These are phyloP conservation scores for Vaccinium vitisidaea DNA, from an alignment of 148 eudicot genomes.

Conservation along the genomic window DNA sequence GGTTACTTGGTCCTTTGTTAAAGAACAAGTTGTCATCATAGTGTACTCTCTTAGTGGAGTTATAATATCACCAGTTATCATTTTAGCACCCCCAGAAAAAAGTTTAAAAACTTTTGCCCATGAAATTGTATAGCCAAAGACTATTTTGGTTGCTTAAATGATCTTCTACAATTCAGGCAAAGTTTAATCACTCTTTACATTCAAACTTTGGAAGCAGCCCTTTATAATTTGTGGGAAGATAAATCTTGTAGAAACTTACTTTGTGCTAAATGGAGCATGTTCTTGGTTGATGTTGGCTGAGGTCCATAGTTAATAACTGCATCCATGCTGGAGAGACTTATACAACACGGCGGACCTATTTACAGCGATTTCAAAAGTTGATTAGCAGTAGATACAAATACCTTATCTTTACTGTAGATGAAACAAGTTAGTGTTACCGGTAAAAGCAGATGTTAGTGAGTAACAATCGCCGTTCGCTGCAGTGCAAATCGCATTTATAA, in stretches of 20 bases:
- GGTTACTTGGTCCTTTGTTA: too few relatives aligned
- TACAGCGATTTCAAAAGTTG: background rate
- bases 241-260: constrained; percentile 39
- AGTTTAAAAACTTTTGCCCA: too few relatives aligned
- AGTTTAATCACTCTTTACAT: background rate
- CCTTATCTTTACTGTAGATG: background rate
- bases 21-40: too few relatives aligned
- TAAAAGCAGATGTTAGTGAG: constrained; percentile 21
- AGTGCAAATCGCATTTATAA: constrained; percentile 29
- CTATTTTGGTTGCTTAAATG: too few relatives aligned
- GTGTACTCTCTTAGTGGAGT: too few relatives aligned
- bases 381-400: constrained; percentile 8
- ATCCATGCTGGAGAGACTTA: constrained; percentile 44
- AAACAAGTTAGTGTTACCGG: constrained; percentile 27
- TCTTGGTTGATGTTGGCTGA: constrained; percentile 69
- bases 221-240: background rate
- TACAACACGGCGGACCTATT: constrained; percentile 64
- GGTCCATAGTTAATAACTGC: constrained; percentile 44
- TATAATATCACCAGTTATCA: too few relatives aligned
- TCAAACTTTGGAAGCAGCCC: background rate
- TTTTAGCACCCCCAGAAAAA: too few relatives aligned
- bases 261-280: constrained; percentile 76
- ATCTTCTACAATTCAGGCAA: too few relatives aligned
- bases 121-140: too few relatives aligned
- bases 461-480: constrained; percentile 26